Evolutionary conservation across 2,329 filamentous ascomycete species (phyloP).

Genomic region (Stemphylium lycopersici): DNA sequence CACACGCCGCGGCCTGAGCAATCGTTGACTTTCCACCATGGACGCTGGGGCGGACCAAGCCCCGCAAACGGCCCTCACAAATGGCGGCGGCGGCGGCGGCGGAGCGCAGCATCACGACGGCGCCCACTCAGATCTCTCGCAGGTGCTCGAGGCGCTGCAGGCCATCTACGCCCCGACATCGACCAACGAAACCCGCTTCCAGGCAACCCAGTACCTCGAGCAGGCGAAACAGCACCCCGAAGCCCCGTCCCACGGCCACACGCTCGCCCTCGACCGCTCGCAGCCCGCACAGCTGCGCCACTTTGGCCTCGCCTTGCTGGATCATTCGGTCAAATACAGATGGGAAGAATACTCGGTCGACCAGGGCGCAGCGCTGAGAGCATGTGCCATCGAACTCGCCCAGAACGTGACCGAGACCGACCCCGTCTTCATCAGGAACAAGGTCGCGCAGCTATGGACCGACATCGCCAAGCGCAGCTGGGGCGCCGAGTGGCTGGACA

Average conservation of each 20-base stretch:
- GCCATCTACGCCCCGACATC: slow-evolving; percentile 85
- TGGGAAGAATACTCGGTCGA: slow-evolving; percentile 75
- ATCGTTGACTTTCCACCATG: slow-evolving; percentile 36
- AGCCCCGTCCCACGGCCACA: slow-evolving; percentile 84
- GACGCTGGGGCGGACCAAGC: slow-evolving; percentile 33
- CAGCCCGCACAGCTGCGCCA: slow-evolving; percentile 86
- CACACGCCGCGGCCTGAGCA: slow-evolving; percentile 11
- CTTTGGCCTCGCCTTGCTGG: slow-evolving; percentile 90
- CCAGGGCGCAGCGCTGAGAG: slow-evolving; percentile 71
- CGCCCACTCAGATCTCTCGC: slow-evolving; percentile 56
- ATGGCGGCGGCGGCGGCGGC: slow-evolving; percentile 25
- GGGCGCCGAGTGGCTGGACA: slow-evolving; percentile 91
- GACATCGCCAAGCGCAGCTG: slow-evolving; percentile 93
- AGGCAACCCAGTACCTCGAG: slow-evolving; percentile 87
- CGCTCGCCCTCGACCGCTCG: slow-evolving; percentile 74
- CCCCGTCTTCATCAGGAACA: slow-evolving; percentile 85
- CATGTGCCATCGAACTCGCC: slow-evolving; percentile 80
- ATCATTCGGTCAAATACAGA: slow-evolving; percentile 84
- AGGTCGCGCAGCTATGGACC: slow-evolving; percentile 92
- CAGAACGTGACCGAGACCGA: slow-evolving; percentile 73
- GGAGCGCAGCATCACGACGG: slow-evolving; percentile 26
- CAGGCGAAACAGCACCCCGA: slow-evolving; percentile 78
- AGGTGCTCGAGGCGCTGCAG: slow-evolving; percentile 83
- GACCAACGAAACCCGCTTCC: slow-evolving; percentile 77
- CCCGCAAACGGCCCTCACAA: slow-evolving; percentile 33